Evolutionary conservation across 108 stramenopile species (phyloP).

Genomic region (Nitzschia palea): DNA sequence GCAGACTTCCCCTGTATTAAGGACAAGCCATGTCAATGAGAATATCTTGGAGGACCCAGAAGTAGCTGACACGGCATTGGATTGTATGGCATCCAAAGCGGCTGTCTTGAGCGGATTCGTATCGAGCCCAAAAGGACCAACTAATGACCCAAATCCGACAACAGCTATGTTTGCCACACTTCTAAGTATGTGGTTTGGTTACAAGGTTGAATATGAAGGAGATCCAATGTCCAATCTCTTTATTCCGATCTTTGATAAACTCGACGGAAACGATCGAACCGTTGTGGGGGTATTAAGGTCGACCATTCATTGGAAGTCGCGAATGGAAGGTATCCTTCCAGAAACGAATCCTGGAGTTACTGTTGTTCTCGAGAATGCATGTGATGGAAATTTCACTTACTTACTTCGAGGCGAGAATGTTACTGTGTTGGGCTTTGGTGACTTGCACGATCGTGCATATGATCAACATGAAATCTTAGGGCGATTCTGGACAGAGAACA

Average conservation of each 20-base stretch:
- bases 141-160: neutral
- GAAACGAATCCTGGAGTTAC: slow-evolving; percentile 44
- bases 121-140: neutral
- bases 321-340: slow-evolving; percentile 37
- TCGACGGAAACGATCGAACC: neutral
- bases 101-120: slow-evolving; percentile 9
- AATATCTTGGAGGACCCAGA: neutral
- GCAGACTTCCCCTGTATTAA: slow-evolving; percentile 10
- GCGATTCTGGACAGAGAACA: neutral
- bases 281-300: slow-evolving; percentile 47
- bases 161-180: slow-evolving; percentile 16
- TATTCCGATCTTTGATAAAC: slow-evolving; percentile 10
- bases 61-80: neutral
- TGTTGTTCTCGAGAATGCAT: slow-evolving; percentile 44
- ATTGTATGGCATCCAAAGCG: neutral
- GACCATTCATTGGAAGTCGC: slow-evolving; percentile 48
- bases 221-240: slow-evolving; percentile 8
- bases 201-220: neutral
- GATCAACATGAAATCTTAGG: neutral
- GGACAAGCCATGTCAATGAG: slow-evolving; percentile 7
- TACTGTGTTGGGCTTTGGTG: slow-evolving; percentile 4
- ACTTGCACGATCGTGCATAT: slow-evolving; percentile 8
- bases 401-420: slow-evolving; percentile 7
- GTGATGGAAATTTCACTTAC: slow-evolving; percentile 18
- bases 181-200: neutral